Conservation (phyloP, 495 filamentous ascomycete genomes). For the Bombardia bombarda region DNA sequence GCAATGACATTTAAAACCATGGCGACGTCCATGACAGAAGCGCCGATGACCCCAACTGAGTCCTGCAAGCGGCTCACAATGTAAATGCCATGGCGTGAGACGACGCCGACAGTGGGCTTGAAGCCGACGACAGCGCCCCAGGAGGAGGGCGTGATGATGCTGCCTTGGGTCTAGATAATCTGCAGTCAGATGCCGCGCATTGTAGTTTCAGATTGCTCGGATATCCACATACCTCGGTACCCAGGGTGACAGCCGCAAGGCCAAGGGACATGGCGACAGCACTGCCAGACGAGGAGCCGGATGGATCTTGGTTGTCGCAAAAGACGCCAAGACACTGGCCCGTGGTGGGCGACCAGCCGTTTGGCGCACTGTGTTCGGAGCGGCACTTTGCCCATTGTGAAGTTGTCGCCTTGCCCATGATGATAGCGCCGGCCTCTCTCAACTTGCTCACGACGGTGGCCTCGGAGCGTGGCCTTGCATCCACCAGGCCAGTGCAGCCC, state of each 20-base stretch:
- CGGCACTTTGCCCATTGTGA: conserved; percentile 2
- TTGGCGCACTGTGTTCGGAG: neutral
- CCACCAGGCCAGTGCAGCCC: neutral
- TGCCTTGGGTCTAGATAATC: too few species aligned
- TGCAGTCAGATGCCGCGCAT: too few species aligned
- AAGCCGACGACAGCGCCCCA: too few species aligned
- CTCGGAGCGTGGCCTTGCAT: neutral
- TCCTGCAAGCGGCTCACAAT: too few species aligned
- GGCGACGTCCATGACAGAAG: too few species aligned
- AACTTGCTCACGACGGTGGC: neutral
- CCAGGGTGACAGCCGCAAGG: neutral
- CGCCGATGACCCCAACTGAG: too few species aligned
- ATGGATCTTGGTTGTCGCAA: neutral
- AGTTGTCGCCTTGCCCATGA: conserved; percentile 1
- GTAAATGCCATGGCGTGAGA: too few species aligned
- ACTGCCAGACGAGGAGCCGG: neutral
- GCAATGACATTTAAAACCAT: too few species aligned
- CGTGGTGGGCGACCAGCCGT: neutral
- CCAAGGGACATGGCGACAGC: conserved; percentile 1
- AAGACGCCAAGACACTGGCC: neutral
- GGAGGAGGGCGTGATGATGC: too few species aligned
- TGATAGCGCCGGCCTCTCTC: neutral
- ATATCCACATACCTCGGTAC: neutral
- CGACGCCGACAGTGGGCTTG: too few species aligned
- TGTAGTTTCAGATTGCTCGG: too few species aligned